Base-by-base conservation (phyloP, 2,329 filamentous ascomycete species). In the Colletotrichum tropicale region DNA sequence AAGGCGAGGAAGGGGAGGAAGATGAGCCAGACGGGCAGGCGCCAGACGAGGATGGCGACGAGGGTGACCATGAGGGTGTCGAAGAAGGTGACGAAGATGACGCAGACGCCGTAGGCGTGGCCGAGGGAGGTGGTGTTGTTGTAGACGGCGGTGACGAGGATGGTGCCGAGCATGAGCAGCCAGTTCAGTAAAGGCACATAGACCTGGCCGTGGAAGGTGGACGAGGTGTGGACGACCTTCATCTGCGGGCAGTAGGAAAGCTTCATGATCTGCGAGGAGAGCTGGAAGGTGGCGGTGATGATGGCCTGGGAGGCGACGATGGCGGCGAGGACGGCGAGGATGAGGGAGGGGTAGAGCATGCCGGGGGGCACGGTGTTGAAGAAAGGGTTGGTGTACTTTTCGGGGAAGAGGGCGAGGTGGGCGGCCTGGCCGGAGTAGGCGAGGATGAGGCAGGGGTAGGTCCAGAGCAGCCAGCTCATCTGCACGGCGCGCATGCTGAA, bases 251-350 rank as follows among this genome's bases (percentile, higher is more conserved):
- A 95, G 82, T 96, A 96, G 0, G 87, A 89, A 32, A 90, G 82
- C 76, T 87, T 93, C 92, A 95, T 95, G 76, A 95, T 89, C 83
- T 95, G 93, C 2, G 90, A 88, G n/a, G 94, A 84, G 3, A 88
- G 84, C 71, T 94, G 93, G 77, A 96, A 96, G 0, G 92, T 92
- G 9, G 91, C 92, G 0, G 94, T 96, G 66, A 96, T 95, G 85
- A 96, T 93, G 12, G 94, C 94, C 78, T 96, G 94, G 6, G 92
- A 94, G 1, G 94, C 94, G 13, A 96, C 94, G 78, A 96, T 91
- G 30, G 93, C 93, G 6, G 93, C 93, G 5, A 94, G 84, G 10
- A 95, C 88, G 0, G 94, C 93, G 64, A 95, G 84, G 5, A 96
- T 88, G 32, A 96, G 85, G 70, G 89, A 91, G 6, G 93, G 93